Base-by-base conservation (phyloP, 805 yeast species). In the Grigorovia jiainica region DNA sequence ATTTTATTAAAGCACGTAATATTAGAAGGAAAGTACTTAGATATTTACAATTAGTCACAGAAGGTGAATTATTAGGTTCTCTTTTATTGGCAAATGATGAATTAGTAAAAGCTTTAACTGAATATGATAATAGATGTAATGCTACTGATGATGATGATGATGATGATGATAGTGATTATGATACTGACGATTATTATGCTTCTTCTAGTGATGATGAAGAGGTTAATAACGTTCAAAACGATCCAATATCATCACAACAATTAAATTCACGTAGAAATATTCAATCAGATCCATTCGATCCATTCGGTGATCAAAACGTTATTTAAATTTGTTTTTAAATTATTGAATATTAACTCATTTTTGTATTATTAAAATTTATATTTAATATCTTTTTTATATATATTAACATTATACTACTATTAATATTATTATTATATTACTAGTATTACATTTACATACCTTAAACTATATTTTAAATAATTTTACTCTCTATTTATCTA, bases 1-100 rank as follows among this genome's bases (percentile, higher is more conserved):
- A 76, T 42, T 90, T 90, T 56, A 82, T 85, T 44, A 72, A 78
- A 59, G 83, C 94, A 52, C 74, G 90, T 46, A 66, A 73, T 7
- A 73, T 83, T 40, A 76, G 98, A 58, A 72, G 95, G 45, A 79
- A 78, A 52, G 77, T 92, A 13, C 68, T 92, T 48, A 68, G 87
- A 47, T 87, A 87, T 58, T 70, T 92, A 49, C 97, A 92, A 63
- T 70, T 76, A 40, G 86, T 87, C 33, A 82, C 85, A 34, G 79
- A 78, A 44, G 97, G 89, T 48, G 95, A 86, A 54, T 82, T 78
- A 47, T 64, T 92, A 47, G 97, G 97, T n/a, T 73, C 86, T 35
- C 70, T 92, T 47, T 76, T 92, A 44, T 81, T 77, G 51, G 94
- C 96, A 36, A 92, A 92, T 58, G 98, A 92, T 53, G 89, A 86